A percentile compares a stretch with the other conserved stretches of the same genome.
Conservation (phyloP, 805 yeast species). For the Debaryomyces tyrocola region DNA sequence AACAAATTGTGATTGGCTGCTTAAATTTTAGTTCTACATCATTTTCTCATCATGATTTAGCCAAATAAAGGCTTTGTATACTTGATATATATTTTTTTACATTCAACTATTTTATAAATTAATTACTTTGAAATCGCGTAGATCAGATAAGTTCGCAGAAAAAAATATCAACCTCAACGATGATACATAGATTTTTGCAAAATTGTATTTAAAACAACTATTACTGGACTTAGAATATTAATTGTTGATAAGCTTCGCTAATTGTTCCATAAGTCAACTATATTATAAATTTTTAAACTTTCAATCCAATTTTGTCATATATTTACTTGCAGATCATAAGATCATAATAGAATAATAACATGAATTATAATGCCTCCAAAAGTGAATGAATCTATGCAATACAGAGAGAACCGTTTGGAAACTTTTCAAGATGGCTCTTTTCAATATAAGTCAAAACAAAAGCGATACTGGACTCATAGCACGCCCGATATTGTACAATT, state of each 20-base stretch:
- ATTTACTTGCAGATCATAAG: no score
- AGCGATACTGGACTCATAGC: conserved; percentile 3
- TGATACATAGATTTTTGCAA: not conserved
- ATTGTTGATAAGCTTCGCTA: no score
- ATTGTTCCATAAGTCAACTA: no score
- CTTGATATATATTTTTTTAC: not conserved
- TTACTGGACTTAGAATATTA: no score
- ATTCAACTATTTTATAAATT: not conserved
- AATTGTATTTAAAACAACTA: not conserved
- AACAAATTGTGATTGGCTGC: no score
- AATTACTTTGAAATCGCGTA: not conserved
- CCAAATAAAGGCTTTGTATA: not conserved
- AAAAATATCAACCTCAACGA: not conserved
- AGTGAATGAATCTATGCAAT: conserved; percentile 15
- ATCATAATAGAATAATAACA: not conserved
- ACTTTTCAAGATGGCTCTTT: conserved; percentile 20
- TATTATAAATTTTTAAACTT: no score
- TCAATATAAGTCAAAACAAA: conserved; percentile 2
- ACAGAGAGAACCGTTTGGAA: conserved; percentile 18
- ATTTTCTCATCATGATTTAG: not conserved
- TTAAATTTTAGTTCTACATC: not conserved
- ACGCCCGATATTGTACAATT: conserved; percentile 19
- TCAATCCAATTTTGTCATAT: no score
- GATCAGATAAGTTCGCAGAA: not conserved
- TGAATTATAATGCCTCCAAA: conserved; percentile 9